These are phyloP conservation scores for Syzygium grande DNA, from an alignment of 345 rosid genomes.

Conservation along the genomic window DNA sequence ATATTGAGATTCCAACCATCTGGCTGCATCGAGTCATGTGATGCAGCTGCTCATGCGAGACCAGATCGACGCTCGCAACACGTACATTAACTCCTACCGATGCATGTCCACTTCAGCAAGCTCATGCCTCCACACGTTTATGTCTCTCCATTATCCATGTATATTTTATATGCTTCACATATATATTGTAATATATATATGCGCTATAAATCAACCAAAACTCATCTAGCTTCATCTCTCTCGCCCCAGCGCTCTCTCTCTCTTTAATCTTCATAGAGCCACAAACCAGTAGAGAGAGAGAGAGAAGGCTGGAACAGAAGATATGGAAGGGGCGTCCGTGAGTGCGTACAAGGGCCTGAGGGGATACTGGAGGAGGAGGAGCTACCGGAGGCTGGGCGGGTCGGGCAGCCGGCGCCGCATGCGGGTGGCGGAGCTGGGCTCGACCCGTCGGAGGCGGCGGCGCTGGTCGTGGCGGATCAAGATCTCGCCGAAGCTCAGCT, in stretches of 20 bases:
- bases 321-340: conserved; percentile 6
- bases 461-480: conserved; percentile 41
- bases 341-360: conserved; percentile 2
- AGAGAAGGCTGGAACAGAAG: not conserved
- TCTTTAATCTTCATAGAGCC: not conserved
- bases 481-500: conserved; percentile 35
- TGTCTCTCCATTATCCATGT: not conserved
- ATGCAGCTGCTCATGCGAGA: not conserved
- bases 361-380: conserved; percentile 33
- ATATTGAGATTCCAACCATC: not conserved
- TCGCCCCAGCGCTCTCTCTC: not conserved
- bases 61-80: not conserved
- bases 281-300: not conserved
- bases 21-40: not conserved
- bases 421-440: conserved; percentile 6
- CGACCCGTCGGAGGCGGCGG: conserved; percentile 16
- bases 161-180: not conserved
- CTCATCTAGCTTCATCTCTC: not conserved
- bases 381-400: conserved; percentile 41
- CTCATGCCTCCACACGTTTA: not conserved
- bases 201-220: not conserved
- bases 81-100: not conserved
- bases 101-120: not conserved
- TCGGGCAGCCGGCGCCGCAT: conserved; percentile 2
- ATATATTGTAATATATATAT: not conserved